Base-by-base conservation (phyloP, 75 land plant genomes). In the Larix kaempferi region DNA sequence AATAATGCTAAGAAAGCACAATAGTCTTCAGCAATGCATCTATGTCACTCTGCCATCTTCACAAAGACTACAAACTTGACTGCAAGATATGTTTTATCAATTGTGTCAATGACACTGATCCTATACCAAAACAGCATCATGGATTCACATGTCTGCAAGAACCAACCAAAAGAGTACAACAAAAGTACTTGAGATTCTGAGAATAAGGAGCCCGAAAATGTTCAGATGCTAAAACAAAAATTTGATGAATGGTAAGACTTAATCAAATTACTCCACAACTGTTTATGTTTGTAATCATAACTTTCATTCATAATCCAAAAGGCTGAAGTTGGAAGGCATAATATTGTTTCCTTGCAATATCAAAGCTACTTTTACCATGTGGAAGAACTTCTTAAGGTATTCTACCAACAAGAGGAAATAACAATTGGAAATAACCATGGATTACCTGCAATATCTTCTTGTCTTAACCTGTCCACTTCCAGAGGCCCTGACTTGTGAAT, bases 401-500 rank as follows among this genome's bases (percentile, higher is more conserved):
- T 69, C 52, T 69, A 39, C 52, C 14, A 10, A 69, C 37, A 69
- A n/a, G 22, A 21, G 25, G 22, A 10, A 39, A 17, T 21, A 35
- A 37, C 21, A 65, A 33, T 65, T 12, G 39, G 41, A 41, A 39
- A 39, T 0, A 39, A 41, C 49, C 41, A 69, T 17, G 35, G 41
- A 41, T 69, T 69, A 39, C 73, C 73, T 69, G 73, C 52, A 69
- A 69, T 41, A 65, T 65, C 69, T 69, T 41, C 54, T 41, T 41
- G 52, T 69, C 54, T 23, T 21, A 69, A 21, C 1, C 49, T 69
- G 23, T 69, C 49, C n/a, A 19, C 25, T 69, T 22, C 25, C 7
- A n/a, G n/a, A 69, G 54, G 1, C 22, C n/a, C n/a, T n/a, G 49
- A 3, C 19, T 69, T 69, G 25, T 39, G 73, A 74, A 74, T 5